phyloP scores from a whole-genome alignment of 2,329 filamentous ascomycete species.

The Torrubiellomyces zombiae region DNA sequence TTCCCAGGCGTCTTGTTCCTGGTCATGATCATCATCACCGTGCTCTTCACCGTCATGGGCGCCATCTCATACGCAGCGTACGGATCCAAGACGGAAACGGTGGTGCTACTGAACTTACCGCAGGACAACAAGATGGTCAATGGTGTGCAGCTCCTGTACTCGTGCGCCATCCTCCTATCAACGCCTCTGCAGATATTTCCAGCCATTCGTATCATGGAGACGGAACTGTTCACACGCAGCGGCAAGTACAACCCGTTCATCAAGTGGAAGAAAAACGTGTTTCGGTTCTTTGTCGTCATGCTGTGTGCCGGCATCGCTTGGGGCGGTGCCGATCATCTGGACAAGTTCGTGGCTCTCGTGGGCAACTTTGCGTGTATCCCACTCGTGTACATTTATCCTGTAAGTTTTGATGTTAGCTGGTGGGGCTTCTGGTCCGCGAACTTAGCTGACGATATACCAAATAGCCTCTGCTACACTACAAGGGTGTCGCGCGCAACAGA shows the following conservation, averaged over 20 bases:
- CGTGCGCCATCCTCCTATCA: constrained; percentile 87
- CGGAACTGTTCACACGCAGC: constrained; percentile 80
- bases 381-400: constrained; percentile 92
- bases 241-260: constrained; percentile 97
- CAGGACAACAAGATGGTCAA: constrained; percentile 95
- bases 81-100: constrained; percentile 87
- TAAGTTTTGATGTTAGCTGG: no score
- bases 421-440: no score
- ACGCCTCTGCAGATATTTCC: constrained; percentile 96
- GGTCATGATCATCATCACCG: constrained; percentile 90
- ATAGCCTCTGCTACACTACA: constrained; percentile 80
- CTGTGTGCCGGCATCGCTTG: constrained; percentile 78
- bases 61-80: constrained; percentile 92
- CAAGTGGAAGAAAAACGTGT: constrained; percentile 99
- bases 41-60: constrained; percentile 80
- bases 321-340: constrained; percentile 80
- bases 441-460: no score
- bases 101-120: constrained; percentile 88
- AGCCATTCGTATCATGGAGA: constrained; percentile 90
- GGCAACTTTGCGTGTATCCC: constrained; percentile 97
- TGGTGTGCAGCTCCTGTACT: constrained; percentile 89
- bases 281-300: constrained; percentile 83
- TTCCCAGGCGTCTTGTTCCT: constrained; percentile 77
- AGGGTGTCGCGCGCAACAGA: constrained; percentile 53
- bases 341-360: constrained; percentile 93